These are phyloP conservation scores for Capsella rubella DNA, from an alignment of 441 rosid species.

Conservation along the genomic window DNA sequence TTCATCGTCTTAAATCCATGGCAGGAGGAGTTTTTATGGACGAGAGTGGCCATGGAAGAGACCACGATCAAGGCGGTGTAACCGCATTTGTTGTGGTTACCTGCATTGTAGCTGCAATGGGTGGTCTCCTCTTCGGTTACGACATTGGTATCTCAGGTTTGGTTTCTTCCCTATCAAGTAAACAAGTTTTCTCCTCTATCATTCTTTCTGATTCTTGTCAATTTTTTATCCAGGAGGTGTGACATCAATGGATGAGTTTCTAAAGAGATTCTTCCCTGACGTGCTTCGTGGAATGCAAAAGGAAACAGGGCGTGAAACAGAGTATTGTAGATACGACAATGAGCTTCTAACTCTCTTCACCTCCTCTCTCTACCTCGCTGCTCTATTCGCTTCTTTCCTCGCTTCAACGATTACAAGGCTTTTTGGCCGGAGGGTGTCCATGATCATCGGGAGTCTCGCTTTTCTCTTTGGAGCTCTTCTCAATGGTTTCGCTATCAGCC, in stretches of 20 bases:
- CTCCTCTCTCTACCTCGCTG: slow-evolving; percentile 62
- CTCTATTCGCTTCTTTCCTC: slow-evolving; percentile 55
- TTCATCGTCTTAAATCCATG: slow-evolving; percentile 37
- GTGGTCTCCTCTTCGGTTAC: slow-evolving; percentile 52
- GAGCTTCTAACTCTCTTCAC: slow-evolving; percentile 63
- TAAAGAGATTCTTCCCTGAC: slow-evolving; percentile 56
- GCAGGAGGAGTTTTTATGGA: slow-evolving; percentile 47
- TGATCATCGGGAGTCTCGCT: slow-evolving; percentile 49
- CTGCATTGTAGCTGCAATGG: slow-evolving; percentile 51
- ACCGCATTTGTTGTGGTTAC: slow-evolving; percentile 48
- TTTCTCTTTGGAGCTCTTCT: slow-evolving; percentile 62
- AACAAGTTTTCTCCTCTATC: not conserved
- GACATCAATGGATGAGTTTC: slow-evolving; percentile 72
- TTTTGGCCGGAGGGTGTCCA: slow-evolving; percentile 61
- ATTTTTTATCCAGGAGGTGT: slow-evolving; percentile 56
- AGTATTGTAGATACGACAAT: slow-evolving; percentile 61
- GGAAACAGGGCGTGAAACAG: slow-evolving; percentile 47
- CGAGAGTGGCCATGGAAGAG: slow-evolving; percentile 13
- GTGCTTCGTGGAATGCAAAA: slow-evolving; percentile 47
- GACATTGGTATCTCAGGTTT: slow-evolving; percentile 48
- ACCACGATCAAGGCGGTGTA: slow-evolving; percentile 45
- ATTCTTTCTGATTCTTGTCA: not conserved
- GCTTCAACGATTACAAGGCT: slow-evolving; percentile 51
- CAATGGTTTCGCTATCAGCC: slow-evolving; percentile 54
- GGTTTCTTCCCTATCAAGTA: slow-evolving; percentile 24